Conservation (phyloP, 2,329 filamentous ascomycete species). For the Chrysoporthe puriensis region DNA sequence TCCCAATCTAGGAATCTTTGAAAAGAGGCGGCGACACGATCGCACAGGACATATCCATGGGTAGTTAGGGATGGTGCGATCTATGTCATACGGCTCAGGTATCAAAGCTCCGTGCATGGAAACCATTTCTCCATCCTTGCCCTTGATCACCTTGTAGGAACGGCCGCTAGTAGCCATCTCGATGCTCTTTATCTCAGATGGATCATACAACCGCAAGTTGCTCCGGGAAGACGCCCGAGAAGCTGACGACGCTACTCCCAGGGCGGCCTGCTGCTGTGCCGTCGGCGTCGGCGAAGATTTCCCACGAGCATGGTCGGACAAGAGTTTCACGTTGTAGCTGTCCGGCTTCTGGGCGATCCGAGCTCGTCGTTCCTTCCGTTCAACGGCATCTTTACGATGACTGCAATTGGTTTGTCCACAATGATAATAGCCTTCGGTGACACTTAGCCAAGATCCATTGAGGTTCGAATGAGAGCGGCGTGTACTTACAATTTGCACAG, state of each 20-base stretch:
- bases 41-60: too few species aligned
- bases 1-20: constrained; percentile 27
- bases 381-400: constrained; percentile 2
- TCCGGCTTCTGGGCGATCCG: constrained; percentile 6
- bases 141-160: too few species aligned
- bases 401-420: constrained; percentile 24
- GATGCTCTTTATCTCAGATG: neutral
- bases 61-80: too few species aligned
- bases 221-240: too few species aligned
- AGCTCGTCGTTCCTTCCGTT: constrained; percentile 2
- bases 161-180: neutral
- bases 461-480: too few species aligned
- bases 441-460: neutral
- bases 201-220: too few species aligned
- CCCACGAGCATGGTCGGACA: constrained; percentile 19
- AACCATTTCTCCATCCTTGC: too few species aligned
- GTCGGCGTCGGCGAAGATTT: neutral
- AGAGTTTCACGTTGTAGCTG: constrained; percentile 21
- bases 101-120: too few species aligned
- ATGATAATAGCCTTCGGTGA: constrained; percentile 23
- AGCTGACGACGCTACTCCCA: too few species aligned
- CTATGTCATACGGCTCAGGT: too few species aligned
- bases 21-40: constrained; percentile 13
- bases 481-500: constrained; percentile 25
- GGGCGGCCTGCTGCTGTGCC: neutral